Conservation (phyloP, 2,329 filamentous ascomycete genomes). For the Penicillium italicum region DNA sequence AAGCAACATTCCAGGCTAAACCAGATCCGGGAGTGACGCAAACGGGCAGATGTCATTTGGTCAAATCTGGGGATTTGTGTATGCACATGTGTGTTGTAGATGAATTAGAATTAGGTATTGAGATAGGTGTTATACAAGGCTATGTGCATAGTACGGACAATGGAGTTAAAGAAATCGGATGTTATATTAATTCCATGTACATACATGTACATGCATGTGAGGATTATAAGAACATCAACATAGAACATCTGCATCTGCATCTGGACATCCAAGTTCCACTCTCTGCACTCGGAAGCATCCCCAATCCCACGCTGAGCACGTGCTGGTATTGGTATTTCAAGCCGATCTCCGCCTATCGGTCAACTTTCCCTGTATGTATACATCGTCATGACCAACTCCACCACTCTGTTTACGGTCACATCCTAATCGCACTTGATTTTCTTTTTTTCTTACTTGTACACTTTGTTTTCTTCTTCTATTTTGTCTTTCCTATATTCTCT, state of each 20-base stretch:
- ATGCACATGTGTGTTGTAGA: not conserved
- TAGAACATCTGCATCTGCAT: not conserved
- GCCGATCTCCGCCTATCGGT: not conserved
- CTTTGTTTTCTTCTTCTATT: constrained; percentile 4
- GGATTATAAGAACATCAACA: not conserved
- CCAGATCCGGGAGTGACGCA: constrained; percentile 28
- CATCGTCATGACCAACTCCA: constrained; percentile 16
- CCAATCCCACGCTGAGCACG: constrained; percentile 21
- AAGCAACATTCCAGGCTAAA: constrained; percentile 25
- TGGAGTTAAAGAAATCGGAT: not conserved
- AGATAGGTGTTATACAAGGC: not conserved
- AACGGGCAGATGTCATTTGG: constrained; percentile 12
- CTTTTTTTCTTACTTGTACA: constrained; percentile 12
- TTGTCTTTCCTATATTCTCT: constrained; percentile 15
- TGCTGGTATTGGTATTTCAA: constrained; percentile 20
- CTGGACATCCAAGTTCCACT: constrained; percentile 3
- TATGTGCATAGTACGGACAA: not conserved
- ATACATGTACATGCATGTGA: not conserved
- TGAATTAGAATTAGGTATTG: not conserved
- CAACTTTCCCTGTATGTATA: constrained; percentile 12
- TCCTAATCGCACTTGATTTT: constrained; percentile 14
- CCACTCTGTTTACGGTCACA: constrained; percentile 26
- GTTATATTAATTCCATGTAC: not conserved
- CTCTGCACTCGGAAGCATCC: constrained; percentile 24
- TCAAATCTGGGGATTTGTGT: not conserved